Evolutionary conservation across 2,329 filamentous ascomycete species (phyloP).

Genomic region (Ceratocystiopsis brevicomis): DNA sequence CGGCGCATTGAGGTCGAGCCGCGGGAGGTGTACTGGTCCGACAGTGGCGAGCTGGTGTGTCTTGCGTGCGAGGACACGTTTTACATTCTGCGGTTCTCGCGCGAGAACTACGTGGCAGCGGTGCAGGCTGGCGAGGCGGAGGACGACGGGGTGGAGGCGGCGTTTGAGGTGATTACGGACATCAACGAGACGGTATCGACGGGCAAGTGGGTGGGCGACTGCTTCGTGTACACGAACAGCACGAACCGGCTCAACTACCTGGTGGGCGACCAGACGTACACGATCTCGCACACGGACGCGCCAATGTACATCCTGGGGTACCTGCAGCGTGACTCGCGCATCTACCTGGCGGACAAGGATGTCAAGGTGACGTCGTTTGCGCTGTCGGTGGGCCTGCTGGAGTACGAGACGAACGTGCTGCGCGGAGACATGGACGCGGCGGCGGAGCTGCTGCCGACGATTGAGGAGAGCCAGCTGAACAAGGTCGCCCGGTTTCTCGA

Average conservation of each 20-base stretch:
- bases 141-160: conserved; percentile 80
- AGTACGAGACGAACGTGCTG: conserved; percentile 92
- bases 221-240: conserved; percentile 95
- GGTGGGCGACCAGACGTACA: conserved; percentile 94
- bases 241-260: conserved; percentile 96
- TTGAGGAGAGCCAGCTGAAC: conserved; percentile 86
- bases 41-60: conserved; percentile 80
- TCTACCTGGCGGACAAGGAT: conserved; percentile 93
- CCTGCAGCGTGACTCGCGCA: conserved; percentile 81
- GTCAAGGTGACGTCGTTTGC: conserved; percentile 78
- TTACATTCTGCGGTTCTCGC: conserved; percentile 81
- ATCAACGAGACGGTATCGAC: conserved; percentile 86
- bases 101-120: conserved; percentile 73
- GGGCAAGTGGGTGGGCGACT: conserved; percentile 95
- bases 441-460: conserved; percentile 62
- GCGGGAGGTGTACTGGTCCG: conserved; percentile 80
- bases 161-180: conserved; percentile 91
- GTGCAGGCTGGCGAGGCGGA: conserved; percentile 68
- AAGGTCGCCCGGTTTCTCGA: conserved; percentile 94
- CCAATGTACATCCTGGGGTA: conserved; percentile 92
- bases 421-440: conserved; percentile 86
- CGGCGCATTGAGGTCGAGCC: conserved; percentile 74
- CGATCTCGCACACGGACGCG: conserved; percentile 77
- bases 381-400: conserved; percentile 78
- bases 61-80: conserved; percentile 90